Percentiles rank a stretch among this genome's conserved stretches.
Evolutionary conservation across 805 yeast species (phyloP).

Genomic region (Starmerella gropengiesseri): DNA sequence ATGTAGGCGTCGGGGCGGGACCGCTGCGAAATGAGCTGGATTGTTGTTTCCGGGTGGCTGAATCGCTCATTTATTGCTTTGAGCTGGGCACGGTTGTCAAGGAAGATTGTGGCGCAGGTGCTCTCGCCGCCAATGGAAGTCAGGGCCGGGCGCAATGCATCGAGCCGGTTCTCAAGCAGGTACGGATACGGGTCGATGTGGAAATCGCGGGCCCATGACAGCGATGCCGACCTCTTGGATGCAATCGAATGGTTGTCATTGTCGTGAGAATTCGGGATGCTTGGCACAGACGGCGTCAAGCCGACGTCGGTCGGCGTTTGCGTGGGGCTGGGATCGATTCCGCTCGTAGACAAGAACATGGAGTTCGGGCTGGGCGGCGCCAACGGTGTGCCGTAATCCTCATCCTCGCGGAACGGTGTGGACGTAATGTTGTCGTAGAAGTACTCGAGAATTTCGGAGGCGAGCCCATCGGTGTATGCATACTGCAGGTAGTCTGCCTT

Average conservation of each 20-base stretch:
- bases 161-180: conserved; percentile 30
- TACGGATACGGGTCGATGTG: conserved; percentile 31
- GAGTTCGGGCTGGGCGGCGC: conserved; percentile 5
- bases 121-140: conserved; percentile 3
- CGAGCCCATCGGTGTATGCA: conserved; percentile 29
- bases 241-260: conserved; percentile 13
- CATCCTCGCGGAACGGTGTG: conserved; percentile 43
- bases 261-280: neutral
- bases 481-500: conserved; percentile 50
- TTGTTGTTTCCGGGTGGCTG: conserved; percentile 5
- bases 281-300: neutral
- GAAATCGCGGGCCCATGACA: conserved; percentile 16
- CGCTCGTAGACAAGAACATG: neutral
- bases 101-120: neutral
- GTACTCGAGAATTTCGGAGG: conserved; percentile 36
- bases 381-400: conserved; percentile 24
- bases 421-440: conserved; percentile 57
- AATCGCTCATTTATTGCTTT: conserved; percentile 1
- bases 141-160: conserved; percentile 28
- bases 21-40: conserved; percentile 32
- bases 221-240: conserved; percentile 15
- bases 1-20: conserved; percentile 32
- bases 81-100: conserved; percentile 5
- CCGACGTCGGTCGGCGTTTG: neutral
- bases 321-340: neutral